Evolutionary conservation across 1,284 basidiomycete species (phyloP), one percentile per base, ranked within the genome.

Genomic region (Chalciporus piperatoides): DNA sequence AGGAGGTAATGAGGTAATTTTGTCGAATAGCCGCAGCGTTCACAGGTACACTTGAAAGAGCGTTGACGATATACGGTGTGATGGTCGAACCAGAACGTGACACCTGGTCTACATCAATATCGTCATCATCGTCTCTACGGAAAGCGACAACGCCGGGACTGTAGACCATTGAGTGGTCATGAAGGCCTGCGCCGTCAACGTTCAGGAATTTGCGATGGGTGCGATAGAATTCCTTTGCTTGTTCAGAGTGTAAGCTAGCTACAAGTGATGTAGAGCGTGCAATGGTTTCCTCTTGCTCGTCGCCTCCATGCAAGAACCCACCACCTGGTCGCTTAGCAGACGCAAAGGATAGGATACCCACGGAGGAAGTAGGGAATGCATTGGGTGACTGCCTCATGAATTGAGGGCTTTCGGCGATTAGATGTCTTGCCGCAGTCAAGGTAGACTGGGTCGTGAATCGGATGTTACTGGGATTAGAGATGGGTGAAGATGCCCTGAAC

Each of bases 101-200:
- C 6, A 44, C 44, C 37, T 12, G 24, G 28, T 62, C 46, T n/a
- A 17, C 35, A 24, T 50, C 56, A n/a, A 44, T 10, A 38, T 51
- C 52, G 39, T 67, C 65, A 24, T 63, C 67, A 10, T 69, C 62
- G 48, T 78, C 77, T 49, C 68, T 68, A n/a, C 77, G 69, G 60
- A 79, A 70, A n/a, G 72, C 71, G 32, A 73, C 68, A 23, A 79
- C 70, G 25, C 68, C 68, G 12, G 78, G 76, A 15, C 74, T 73
- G 56, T 77, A 79, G 19, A 79, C 67, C 66, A 80, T 72, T 14
- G 77, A 71, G 52, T 78, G 72, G 41, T 77, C 71, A 41, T 75
- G 69, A 23, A 76, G 59, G 28, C 71, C 71, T 19, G 68, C 68
- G 35, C 71, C 67, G 24, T 72, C 71, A 14, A 64, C 59, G 4